phyloP scores from a whole-genome alignment of 1,139 yeast genomes.

The Torulaspora pretoriensis region DNA sequence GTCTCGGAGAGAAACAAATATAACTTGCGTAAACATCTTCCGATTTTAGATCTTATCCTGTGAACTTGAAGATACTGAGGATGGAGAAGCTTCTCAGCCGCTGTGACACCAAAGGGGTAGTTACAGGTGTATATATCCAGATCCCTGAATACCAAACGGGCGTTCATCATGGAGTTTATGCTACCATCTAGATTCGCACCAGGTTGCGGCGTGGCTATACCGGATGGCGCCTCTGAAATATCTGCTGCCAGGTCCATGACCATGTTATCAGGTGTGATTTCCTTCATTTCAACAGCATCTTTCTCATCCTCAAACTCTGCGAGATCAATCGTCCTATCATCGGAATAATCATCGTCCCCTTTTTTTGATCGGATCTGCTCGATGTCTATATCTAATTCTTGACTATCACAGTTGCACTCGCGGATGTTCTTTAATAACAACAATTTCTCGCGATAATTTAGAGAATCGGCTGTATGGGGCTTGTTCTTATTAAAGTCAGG shows the following conservation, averaged over 20 bases:
- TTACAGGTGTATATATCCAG: slow-evolving; percentile 55
- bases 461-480: slow-evolving; percentile 17
- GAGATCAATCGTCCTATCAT: slow-evolving; percentile 39
- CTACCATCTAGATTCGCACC: slow-evolving; percentile 17
- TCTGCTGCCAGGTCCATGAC: slow-evolving; percentile 35
- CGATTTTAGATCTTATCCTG: slow-evolving; percentile 56
- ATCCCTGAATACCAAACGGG: slow-evolving; percentile 44
- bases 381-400: slow-evolving; percentile 38
- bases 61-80: slow-evolving; percentile 60
- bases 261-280: slow-evolving; percentile 28
- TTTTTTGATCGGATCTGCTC: slow-evolving; percentile 34
- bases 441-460: slow-evolving; percentile 34
- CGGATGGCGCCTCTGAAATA: slow-evolving; percentile 32
- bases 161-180: slow-evolving; percentile 23
- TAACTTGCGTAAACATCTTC: slow-evolving; percentile 61
- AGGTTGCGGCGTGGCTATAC: slow-evolving; percentile 34
- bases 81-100: slow-evolving; percentile 47
- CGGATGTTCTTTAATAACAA: slow-evolving; percentile 37
- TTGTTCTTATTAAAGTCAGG: slow-evolving; percentile 45
- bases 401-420: slow-evolving; percentile 33
- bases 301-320: slow-evolving; percentile 38
- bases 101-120: slow-evolving; percentile 43
- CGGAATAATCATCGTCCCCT: slow-evolving; percentile 32
- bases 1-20: slow-evolving; percentile 47
- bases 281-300: slow-evolving; percentile 39